Base-by-base conservation (phyloP, 768 basidiomycete species). In the Suillus subalutaceus region DNA sequence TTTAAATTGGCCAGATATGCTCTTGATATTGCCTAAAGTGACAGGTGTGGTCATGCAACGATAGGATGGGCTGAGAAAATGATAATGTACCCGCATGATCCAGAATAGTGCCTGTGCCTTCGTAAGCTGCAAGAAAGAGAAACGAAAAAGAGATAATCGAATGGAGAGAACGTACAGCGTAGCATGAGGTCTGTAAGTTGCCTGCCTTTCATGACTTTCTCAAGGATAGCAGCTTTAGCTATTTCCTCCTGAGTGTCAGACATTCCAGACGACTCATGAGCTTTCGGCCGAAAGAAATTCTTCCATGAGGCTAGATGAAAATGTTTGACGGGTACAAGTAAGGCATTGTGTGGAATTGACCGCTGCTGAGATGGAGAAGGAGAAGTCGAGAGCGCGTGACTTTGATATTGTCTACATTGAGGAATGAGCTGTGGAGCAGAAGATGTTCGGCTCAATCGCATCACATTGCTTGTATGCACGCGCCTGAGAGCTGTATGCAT, bases 121-220 rank as follows among this genome's bases (percentile, higher is more conserved):
- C 63, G 64, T 58, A 62, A 68, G 66, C 63, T 58, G 64, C 59
- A 67, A 26, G 32, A 56, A 30, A 53, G 52, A 30, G 26, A 26
- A 52, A 26, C 26, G 50, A 52, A 52, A 55, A 53, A 58, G 38
- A 71, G 64, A 44, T 46, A 37, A 59, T 67, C 63, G 64, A 58
- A 61, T 68, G 43, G 46, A 63, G 63, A 68, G 62, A 52, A 86
- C 93, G 81, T 75, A 96, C 96, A 97, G 71, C 94, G 88, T 66
- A 97, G 81, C 88, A 93, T 92, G 67, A 96, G 88, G 72, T 97
- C 95, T 41, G 93, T 87, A 30, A 94, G 92, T 72, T 94, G 91
- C 62, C 93, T 86, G 64, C 91, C 90, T 75, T 93, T 93, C 86
- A 94, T 89, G 66, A 92, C 89, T 70, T 91, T 93, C 72, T 94